Conservation (phyloP, 352 stramenopile species). For the Elongisporangium prolatum region DNA sequence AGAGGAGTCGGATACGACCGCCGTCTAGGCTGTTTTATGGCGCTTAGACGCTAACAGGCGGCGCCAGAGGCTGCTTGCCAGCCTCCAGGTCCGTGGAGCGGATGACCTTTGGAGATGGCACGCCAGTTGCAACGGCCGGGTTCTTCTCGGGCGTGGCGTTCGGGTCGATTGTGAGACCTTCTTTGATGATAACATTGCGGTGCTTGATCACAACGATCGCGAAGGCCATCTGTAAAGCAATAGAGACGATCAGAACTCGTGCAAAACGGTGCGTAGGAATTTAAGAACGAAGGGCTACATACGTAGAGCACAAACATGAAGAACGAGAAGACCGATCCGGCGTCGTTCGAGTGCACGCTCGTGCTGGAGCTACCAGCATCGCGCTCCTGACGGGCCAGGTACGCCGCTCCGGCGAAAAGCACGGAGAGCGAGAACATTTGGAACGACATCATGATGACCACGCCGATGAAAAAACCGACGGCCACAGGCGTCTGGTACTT, state of each 20-base stretch:
- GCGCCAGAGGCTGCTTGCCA: slow-evolving; percentile 39
- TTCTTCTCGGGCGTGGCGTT: slow-evolving; percentile 50
- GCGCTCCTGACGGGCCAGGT: slow-evolving; percentile 61
- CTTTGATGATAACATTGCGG: slow-evolving; percentile 82
- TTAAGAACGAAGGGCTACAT: slow-evolving; percentile 20
- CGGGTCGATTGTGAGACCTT: slow-evolving; percentile 39
- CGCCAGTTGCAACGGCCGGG: slow-evolving; percentile 17
- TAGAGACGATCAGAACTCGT: background rate
- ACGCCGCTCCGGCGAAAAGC: slow-evolving; percentile 68
- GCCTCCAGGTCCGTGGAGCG: slow-evolving; percentile 51
- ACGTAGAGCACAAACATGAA: slow-evolving; percentile 87
- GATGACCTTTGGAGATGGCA: slow-evolving; percentile 59
- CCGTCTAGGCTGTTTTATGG: background rate
- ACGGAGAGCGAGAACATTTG: slow-evolving; percentile 84
- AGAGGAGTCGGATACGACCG: background rate
- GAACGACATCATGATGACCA: slow-evolving; percentile 89
- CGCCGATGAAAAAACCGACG: slow-evolving; percentile 87
- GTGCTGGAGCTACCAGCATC: slow-evolving; percentile 47
- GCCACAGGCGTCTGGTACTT: slow-evolving; percentile 85
- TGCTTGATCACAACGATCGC: slow-evolving; percentile 66
- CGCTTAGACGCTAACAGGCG: slow-evolving; percentile 63
- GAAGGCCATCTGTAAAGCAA: slow-evolving; percentile 39
- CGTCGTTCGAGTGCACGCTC: slow-evolving; percentile 75
- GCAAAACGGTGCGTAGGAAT: slow-evolving; percentile 3
- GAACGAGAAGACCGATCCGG: slow-evolving; percentile 76